These are phyloP conservation scores for Paramecium caudatum DNA, from an alignment of 73 alveolate species.

Conservation along the genomic window DNA sequence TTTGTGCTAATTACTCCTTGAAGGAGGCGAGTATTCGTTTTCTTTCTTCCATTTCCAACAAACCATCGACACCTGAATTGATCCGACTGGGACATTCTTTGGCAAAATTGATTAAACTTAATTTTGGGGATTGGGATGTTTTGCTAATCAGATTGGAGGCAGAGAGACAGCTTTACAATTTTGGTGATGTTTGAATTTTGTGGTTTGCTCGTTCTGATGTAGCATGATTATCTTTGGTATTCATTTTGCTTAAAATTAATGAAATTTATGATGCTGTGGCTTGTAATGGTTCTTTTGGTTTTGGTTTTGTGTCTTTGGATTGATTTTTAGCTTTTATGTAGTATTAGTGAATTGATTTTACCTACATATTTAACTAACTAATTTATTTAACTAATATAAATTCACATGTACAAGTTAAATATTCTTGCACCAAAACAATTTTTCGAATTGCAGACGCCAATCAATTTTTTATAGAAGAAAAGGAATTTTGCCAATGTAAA, in stretches of 20 bases:
- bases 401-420: conserved; percentile 22
- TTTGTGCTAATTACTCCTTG: background rate
- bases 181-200: background rate
- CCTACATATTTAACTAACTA: conserved; percentile 52
- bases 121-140: conserved; percentile 15
- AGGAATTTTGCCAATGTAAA: conserved; percentile 20
- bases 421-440: conserved; percentile 41
- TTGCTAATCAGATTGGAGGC: conserved; percentile 30
- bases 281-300: background rate
- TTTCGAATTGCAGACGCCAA: conserved; percentile 15
- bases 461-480: background rate
- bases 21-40: background rate
- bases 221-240: background rate
- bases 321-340: conserved; percentile 48
- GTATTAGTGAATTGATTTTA: conserved; percentile 37
- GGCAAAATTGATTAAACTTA: background rate
- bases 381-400: background rate
- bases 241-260: conserved; percentile 13
- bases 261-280: conserved; percentile 11
- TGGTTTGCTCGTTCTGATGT: background rate
- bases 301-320: conserved; percentile 2
- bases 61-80: background rate
- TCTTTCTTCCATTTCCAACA: conserved; percentile 40
- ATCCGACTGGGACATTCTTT: conserved; percentile 50
- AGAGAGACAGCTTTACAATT: conserved; percentile 10